Conservation (phyloP, 192 early-diverging fungal genomes). For the Backusella tarrabulga region DNA sequence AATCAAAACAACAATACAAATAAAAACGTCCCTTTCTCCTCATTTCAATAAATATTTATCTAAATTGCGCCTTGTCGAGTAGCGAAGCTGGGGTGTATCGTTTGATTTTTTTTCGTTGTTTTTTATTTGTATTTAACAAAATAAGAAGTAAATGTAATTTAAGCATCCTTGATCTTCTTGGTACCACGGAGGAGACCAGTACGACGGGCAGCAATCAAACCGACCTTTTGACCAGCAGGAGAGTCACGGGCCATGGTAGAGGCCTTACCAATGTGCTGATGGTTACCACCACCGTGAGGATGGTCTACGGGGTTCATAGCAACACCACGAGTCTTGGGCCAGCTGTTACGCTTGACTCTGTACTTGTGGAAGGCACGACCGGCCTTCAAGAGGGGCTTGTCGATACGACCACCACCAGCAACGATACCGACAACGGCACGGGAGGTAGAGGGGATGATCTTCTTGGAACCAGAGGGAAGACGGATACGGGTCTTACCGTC, state of each 20-base stretch:
- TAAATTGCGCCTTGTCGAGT: neutral
- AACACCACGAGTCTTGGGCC: constrained; percentile 99
- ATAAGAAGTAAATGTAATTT: constrained; percentile 10
- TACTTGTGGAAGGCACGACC: constrained; percentile 99
- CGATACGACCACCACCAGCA: constrained; percentile 98
- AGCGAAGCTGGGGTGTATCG: too few species aligned
- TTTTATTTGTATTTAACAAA: neutral
- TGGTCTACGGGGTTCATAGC: constrained; percentile 98
- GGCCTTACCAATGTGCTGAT: constrained; percentile 99
- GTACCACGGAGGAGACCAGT: constrained; percentile 99
- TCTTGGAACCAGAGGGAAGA: constrained; percentile 98
- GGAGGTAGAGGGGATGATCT: constrained; percentile 86
- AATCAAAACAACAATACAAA: neutral
- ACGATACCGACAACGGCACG: constrained; percentile 98
- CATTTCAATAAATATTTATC: neutral
- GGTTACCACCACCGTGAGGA: constrained; percentile 99
- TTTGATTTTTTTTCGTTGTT: neutral
- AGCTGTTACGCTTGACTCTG: constrained; percentile 98
- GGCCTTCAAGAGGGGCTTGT: too few species aligned
- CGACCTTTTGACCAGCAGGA: constrained; percentile 95
- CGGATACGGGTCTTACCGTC: constrained; percentile 96
- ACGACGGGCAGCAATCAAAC: constrained; percentile 57
- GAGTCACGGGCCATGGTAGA: constrained; percentile 93
- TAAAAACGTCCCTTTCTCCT: neutral
- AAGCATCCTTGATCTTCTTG: constrained; percentile 84